Percentiles rank a stretch among this genome's conserved stretches.
These are phyloP conservation scores for Xerocomus spinulosus DNA, from an alignment of 768 basidiomycete genomes.

Conservation along the genomic window DNA sequence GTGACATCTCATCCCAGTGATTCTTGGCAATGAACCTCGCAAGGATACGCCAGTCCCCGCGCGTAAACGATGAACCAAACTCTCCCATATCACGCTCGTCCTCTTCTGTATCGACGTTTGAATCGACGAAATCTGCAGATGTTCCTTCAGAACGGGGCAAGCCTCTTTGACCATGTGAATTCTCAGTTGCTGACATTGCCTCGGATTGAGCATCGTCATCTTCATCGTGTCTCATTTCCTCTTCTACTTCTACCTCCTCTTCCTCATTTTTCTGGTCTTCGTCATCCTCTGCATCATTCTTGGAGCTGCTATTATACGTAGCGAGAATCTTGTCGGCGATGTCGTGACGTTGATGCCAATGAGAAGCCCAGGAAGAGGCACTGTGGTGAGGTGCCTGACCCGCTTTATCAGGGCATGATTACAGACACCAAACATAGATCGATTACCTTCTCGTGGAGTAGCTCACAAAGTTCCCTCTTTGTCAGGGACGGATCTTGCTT, in stretches of 20 bases:
- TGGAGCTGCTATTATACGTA: slow-evolving; percentile 25
- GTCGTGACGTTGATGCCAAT: slow-evolving; percentile 64
- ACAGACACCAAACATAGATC: neutral
- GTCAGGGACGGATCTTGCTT: slow-evolving; percentile 49
- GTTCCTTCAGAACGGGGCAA: slow-evolving; percentile 20
- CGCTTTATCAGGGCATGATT: slow-evolving; percentile 7
- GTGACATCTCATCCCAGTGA: slow-evolving; percentile 39
- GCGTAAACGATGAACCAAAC: slow-evolving; percentile 45
- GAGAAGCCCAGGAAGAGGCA: slow-evolving; percentile 58
- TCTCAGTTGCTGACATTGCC: slow-evolving; percentile 16
- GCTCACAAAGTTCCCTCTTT: slow-evolving; percentile 49
- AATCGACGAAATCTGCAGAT: slow-evolving; percentile 17
- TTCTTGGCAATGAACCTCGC: slow-evolving; percentile 55
- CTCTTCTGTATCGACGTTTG: slow-evolving; percentile 23
- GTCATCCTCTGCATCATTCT: slow-evolving; percentile 33
- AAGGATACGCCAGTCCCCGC: slow-evolving; percentile 58
- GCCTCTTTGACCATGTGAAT: slow-evolving; percentile 14
- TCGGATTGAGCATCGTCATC: slow-evolving; percentile 23
- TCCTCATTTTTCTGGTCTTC: slow-evolving; percentile 38
- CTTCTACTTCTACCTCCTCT: slow-evolving; percentile 25
- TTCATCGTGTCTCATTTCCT: slow-evolving; percentile 17
- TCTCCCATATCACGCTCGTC: slow-evolving; percentile 46
- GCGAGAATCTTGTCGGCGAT: slow-evolving; percentile 59
- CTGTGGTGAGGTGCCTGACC: slow-evolving; percentile 63
- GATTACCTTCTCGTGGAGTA: slow-evolving; percentile 51